Percentiles rank a stretch among this genome's conserved stretches.
These are phyloP conservation scores for Hyphodiscus hymeniophilus DNA, from an alignment of 495 filamentous ascomycete genomes.

Conservation along the genomic window DNA sequence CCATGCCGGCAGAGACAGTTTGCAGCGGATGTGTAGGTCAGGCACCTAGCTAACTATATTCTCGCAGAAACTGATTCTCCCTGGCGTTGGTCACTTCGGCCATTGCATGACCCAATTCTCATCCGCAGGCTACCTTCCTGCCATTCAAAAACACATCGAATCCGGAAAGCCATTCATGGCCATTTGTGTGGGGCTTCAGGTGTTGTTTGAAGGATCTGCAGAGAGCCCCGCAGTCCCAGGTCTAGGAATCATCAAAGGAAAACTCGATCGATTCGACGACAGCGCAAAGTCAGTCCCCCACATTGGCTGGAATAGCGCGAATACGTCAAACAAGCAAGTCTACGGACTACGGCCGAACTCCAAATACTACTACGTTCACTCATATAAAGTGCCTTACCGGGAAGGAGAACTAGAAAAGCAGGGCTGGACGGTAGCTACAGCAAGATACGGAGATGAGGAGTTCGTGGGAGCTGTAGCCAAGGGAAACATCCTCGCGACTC, in stretches of 20 bases:
- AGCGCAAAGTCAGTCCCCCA: constrained; percentile 82
- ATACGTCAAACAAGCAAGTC: constrained; percentile 41
- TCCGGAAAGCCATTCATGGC: constrained; percentile 95
- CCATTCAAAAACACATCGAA: constrained; percentile 70
- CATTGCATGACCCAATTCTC: constrained; percentile 83
- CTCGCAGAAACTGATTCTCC: constrained; percentile 77
- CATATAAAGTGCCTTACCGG: constrained; percentile 74
- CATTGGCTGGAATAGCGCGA: constrained; percentile 95
- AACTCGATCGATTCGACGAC: constrained; percentile 69
- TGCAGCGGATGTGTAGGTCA: too few species aligned
- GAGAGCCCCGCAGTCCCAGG: constrained; percentile 66
- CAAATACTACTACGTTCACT: constrained; percentile 99
- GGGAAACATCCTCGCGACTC: constrained; percentile 79
- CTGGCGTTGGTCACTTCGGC: constrained; percentile 95
- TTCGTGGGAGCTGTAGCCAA: constrained; percentile 88
- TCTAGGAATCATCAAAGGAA: constrained; percentile 62
- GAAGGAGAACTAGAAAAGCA: constrained; percentile 61
- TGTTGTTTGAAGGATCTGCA: constrained; percentile 74
- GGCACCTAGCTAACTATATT: neutral
- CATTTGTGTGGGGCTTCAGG: constrained; percentile 92
- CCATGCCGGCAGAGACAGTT: too few species aligned
- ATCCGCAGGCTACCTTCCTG: constrained; percentile 69
- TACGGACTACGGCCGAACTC: constrained; percentile 70
- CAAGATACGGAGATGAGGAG: constrained; percentile 76
- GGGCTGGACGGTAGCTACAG: constrained; percentile 86